Percentiles rank a stretch among this genome's conserved stretches.
Evolutionary conservation across 345 rosid species (phyloP).

Genomic region (Alliaria petiolata): DNA sequence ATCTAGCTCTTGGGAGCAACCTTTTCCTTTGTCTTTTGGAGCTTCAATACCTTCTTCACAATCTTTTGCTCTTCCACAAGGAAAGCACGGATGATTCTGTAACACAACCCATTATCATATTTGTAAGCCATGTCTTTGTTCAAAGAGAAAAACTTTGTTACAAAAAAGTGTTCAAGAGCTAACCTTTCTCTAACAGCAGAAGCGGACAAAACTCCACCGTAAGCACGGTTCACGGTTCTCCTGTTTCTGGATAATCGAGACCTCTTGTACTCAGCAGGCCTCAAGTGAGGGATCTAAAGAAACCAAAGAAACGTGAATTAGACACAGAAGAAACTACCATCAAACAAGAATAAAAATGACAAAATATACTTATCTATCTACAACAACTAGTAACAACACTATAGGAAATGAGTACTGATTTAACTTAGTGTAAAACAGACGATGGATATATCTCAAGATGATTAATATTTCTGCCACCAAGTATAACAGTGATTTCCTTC

Average conservation of each 20-base stretch:
- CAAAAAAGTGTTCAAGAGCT: neutral
- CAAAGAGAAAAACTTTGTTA: neutral
- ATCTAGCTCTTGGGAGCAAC: conserved; percentile 46
- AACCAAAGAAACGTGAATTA: neutral
- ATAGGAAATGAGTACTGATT: too few species aligned
- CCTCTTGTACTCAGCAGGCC: conserved; percentile 88
- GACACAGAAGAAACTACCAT: neutral
- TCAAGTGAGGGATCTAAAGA: conserved; percentile 76
- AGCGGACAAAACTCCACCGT: conserved; percentile 81
- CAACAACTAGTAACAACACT: too few species aligned
- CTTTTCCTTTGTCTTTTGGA: conserved; percentile 71
- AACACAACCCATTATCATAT: neutral
- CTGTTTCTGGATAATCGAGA: conserved; percentile 71
- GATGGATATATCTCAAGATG: neutral
- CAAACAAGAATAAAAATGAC: neutral
- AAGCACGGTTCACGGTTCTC: conserved; percentile 85
- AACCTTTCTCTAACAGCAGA: conserved; percentile 89
- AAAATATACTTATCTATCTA: neutral
- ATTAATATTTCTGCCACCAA: conserved; percentile 19
- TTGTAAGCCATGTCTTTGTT: too few species aligned
- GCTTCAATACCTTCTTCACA: conserved; percentile 75
- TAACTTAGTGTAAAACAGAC: too few species aligned
- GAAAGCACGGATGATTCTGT: conserved; percentile 70
- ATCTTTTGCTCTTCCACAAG: conserved; percentile 85
- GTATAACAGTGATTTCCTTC: neutral